A percentile compares a stretch with the other conserved stretches of the same genome.
phyloP scores from a whole-genome alignment of 306 rosid genomes.

The Adenanthera pavonina region DNA sequence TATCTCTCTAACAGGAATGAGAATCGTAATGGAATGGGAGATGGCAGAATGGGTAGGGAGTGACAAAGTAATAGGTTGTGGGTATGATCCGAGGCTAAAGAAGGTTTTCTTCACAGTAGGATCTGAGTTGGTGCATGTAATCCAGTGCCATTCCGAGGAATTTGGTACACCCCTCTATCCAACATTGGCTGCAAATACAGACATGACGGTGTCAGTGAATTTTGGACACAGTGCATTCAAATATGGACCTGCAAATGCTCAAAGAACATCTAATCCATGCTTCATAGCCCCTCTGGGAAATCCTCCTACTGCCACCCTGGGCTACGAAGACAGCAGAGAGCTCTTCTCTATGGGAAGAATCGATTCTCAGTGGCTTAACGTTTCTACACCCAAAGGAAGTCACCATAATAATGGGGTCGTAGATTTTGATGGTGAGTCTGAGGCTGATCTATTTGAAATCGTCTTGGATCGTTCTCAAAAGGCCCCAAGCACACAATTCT shows the following conservation, averaged over 20 bases:
- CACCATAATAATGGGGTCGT: constrained; percentile 29
- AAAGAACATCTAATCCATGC: constrained; percentile 93
- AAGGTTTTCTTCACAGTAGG: constrained; percentile 87
- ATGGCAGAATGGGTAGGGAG: constrained; percentile 71
- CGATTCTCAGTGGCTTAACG: constrained; percentile 73
- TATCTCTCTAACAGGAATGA: constrained; percentile 61
- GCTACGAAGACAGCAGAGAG: constrained; percentile 87
- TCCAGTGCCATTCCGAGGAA: constrained; percentile 78
- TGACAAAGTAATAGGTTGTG: constrained; percentile 84
- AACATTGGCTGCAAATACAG: constrained; percentile 65
- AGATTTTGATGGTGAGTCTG: constrained; percentile 49
- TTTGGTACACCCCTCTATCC: constrained; percentile 75
- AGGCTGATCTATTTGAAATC: constrained; percentile 58
- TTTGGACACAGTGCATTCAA: constrained; percentile 84
- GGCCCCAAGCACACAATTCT: constrained; percentile 18
- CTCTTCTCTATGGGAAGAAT: constrained; percentile 93
- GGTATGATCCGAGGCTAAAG: constrained; percentile 82
- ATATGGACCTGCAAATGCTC: constrained; percentile 77
- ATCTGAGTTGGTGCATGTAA: constrained; percentile 74
- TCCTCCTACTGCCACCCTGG: constrained; percentile 48
- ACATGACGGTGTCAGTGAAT: constrained; percentile 67
- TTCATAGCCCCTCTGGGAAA: constrained; percentile 62
- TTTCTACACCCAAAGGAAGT: constrained; percentile 47
- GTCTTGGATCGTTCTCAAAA: constrained; percentile 52
- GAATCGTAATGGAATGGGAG: constrained; percentile 66